Evolutionary conservation across 345 rosid genomes (phyloP), one percentile per base, ranked within the genome.

Genomic region (Arabidopsis arenosa): DNA sequence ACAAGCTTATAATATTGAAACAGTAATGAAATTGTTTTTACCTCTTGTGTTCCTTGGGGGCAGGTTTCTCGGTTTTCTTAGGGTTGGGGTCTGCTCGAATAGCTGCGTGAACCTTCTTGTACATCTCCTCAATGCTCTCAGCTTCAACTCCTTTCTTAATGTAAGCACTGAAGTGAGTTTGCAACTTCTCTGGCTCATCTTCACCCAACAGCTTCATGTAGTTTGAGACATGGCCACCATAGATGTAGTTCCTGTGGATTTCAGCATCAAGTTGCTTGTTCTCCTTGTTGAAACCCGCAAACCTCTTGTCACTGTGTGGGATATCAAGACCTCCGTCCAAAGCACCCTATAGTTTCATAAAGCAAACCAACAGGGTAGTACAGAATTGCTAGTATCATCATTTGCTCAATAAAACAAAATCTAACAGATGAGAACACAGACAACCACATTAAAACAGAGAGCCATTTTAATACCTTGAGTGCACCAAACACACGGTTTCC

Each of bases 281-380:
- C 56, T 73, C 77, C 11, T 73, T 73, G 70, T 14, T 86, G 93
- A 90, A 93, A 11, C 98, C 97, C 28, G 98, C 97, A 63, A 90
- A 93, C 57, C 98, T 82, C 86, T 93, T 89, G 44, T 89, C 98
- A 57, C 97, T 90, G 74, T 93, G 95, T 6, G 97, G 97, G 63
- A 93, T 89, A 68, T 93, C 98, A 82, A 93, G 78, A 10, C 98
- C 98, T 56, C 93, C 97, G 61, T 93, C 95, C 83, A 89, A 78
- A 33, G 95, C 95, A 47, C 98, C 98, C 97, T 93, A 63, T 14
- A 63, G 14, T 62, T 23, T 63, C 36, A 14, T 1, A 1, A 43
- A 40, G 6, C 17, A 39, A 61, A 60, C 32, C 1, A 18, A 40
- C 41, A 7, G n/a, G 6, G 30, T 15, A 18, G 37, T 59, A 17